Evolutionary conservation across 1,139 yeast genomes (phyloP).

Genomic region (Debaryomyces sp.): DNA sequence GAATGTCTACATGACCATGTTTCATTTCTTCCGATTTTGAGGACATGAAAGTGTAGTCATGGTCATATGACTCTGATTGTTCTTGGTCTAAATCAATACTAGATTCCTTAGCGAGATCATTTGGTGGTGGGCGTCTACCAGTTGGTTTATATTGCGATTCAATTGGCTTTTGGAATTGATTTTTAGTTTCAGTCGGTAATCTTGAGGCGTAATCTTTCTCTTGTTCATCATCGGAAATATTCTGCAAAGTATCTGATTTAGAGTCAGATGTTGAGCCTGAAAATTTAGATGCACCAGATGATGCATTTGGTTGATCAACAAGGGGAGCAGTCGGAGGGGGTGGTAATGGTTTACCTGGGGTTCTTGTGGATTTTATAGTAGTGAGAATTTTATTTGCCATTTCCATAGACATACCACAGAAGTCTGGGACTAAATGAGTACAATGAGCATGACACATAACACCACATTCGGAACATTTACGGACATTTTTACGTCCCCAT

Average conservation of each 20-base stretch:
- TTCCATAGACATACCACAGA: conserved; percentile 98
- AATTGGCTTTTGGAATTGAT: conserved; percentile 36
- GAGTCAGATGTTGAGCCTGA: conserved; percentile 12
- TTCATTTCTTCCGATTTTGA: conserved; percentile 20
- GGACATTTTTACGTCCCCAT: conserved; percentile 91
- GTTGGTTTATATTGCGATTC: conserved; percentile 30
- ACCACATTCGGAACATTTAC: conserved; percentile 94
- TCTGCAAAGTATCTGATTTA: conserved; percentile 13
- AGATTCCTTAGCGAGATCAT: conserved; percentile 10
- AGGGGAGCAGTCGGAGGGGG: conserved; percentile 1
- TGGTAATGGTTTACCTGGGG: conserved; percentile 26
- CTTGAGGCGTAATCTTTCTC: conserved; percentile 24
- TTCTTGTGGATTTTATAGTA: conserved; percentile 81
- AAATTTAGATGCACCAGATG: conserved; percentile 5
- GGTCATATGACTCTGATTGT: conserved; percentile 12
- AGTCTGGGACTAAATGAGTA: conserved; percentile 93
- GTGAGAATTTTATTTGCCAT: conserved; percentile 88
- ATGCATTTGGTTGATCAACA: conserved; percentile 1
- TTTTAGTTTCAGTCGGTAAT: conserved; percentile 41
- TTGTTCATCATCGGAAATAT: conserved; percentile 30
- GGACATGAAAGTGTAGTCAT: conserved; percentile 27
- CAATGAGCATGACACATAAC: conserved; percentile 92
- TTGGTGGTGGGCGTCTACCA: conserved; percentile 29
- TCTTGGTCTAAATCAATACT: not conserved
- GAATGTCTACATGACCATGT: conserved; percentile 7